Evolutionary conservation across 768 basidiomycete genomes (phyloP).

Genomic region (Lyophyllum atratum): DNA sequence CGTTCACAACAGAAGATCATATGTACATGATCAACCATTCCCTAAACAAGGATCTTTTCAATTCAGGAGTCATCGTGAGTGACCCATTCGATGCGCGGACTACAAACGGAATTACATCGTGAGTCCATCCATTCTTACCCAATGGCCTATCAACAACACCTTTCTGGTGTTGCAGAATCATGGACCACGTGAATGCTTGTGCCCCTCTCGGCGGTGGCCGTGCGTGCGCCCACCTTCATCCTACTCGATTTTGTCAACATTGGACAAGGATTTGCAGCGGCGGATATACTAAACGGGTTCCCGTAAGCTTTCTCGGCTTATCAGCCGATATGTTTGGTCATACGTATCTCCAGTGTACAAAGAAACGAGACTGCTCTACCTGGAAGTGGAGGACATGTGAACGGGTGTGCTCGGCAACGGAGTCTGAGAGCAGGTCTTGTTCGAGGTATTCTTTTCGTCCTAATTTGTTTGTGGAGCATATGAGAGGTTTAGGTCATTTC

Average conservation of each 20-base stretch:
- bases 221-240: conserved; percentile 50
- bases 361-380: background rate
- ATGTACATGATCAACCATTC: conserved; percentile 64
- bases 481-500: too few relatives aligned
- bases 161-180: conserved; percentile 28
- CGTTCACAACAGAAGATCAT: conserved; percentile 49
- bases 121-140: conserved; percentile 21
- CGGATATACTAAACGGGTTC: conserved; percentile 45
- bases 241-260: conserved; percentile 55
- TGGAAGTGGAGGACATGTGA: background rate
- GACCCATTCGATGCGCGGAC: conserved; percentile 38
- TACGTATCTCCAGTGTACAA: background rate
- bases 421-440: background rate
- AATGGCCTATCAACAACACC: background rate
- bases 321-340: background rate
- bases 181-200: conserved; percentile 45
- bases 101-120: conserved; percentile 40
- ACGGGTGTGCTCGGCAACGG: background rate
- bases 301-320: conserved; percentile 23
- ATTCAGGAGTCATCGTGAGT: conserved; percentile 39
- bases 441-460: background rate
- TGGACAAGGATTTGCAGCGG: conserved; percentile 46
- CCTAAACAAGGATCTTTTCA: conserved; percentile 46
- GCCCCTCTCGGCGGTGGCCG: conserved; percentile 42
- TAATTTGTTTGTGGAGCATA: background rate